Conservation (phyloP, 2,329 filamentous ascomycete genomes). For the Colletotrichum sp. region DNA sequence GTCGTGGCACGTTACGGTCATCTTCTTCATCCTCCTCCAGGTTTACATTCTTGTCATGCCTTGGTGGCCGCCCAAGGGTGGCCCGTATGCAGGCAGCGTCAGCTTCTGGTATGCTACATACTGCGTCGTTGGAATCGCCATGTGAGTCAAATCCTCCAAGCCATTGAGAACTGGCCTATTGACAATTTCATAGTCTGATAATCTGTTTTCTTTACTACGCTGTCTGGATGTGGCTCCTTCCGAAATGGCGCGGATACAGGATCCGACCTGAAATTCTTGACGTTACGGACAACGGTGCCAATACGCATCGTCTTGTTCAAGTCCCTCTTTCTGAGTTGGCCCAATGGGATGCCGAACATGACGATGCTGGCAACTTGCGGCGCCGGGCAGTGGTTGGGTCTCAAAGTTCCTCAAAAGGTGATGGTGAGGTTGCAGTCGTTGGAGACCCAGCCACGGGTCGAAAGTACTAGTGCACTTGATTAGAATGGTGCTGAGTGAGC, state of each 20-base stretch:
- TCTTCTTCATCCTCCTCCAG: conserved; percentile 65
- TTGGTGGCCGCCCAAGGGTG: conserved; percentile 71
- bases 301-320: conserved; percentile 54
- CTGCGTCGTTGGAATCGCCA: conserved; percentile 65
- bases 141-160: conserved; percentile 50
- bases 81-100: conserved; percentile 66
- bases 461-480: background rate
- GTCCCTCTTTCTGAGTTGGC: conserved; percentile 55
- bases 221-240: conserved; percentile 63
- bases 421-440: background rate
- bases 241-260: conserved; percentile 54
- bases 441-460: background rate
- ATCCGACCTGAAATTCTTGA: conserved; percentile 60
- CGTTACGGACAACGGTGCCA: conserved; percentile 46
- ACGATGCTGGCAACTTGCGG: conserved; percentile 44
- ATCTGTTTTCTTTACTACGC: conserved; percentile 63
- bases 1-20: conserved; percentile 62
- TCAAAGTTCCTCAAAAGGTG: background rate
- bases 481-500: background rate
- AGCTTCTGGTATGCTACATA: conserved; percentile 79
- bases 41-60: conserved; percentile 72
- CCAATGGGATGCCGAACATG: conserved; percentile 63
- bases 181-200: conserved; percentile 41
- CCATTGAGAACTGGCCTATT: background rate
- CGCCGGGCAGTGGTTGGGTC: conserved; percentile 6